Base-by-base conservation (phyloP, 2,329 filamentous ascomycete species). In the Seiridium unicorne region DNA sequence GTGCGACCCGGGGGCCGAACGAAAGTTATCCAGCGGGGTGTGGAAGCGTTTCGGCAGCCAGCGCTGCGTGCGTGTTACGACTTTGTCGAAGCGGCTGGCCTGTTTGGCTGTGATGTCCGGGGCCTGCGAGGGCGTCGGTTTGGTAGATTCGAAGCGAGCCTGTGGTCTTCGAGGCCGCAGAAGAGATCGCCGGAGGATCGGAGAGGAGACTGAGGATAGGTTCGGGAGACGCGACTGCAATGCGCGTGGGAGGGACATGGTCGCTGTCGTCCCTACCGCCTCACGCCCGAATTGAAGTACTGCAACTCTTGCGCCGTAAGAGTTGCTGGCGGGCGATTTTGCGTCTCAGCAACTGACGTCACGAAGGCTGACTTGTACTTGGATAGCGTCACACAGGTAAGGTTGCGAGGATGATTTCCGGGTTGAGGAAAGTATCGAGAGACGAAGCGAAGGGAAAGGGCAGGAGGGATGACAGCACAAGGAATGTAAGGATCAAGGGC, bases 1-100 rank as follows among this genome's bases (percentile, higher is more conserved):
- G 76, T 97, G 92, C 1, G 91, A 91, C 49, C 93, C 75, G 0
- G 95, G 95, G 1, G 93, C 93, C 59, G 84, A 81, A 60, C 88
- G 85, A 3, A 99, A 84, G 0, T 87, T 86, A 1, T 79, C 75
- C 0, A 91, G 88, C 77, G 93, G 91, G 57, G 79, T 82, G 60
- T 85, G 89, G 10, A 96, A 81, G 62, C 87, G 88, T 4, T 71
- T 77, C 3, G 92, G 92, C 6, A 91, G 81, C 63, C 65, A 71
- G 55, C 69, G 68, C 11, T 62, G 63, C 7, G 67, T 63, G 62
- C 81, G 81, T 38, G 76, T 62, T 31, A 84, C 78, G 69, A 86
- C 74, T 46, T 75, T 76, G 59, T 79, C 74, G 60, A 79, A 72
- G 31, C 77, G 78, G 32, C 75, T 71, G 2, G 71, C 56, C 57